Percentiles rank a stretch among this genome's conserved stretches.
Conservation (phyloP, 257 asterid species). For the Ballota nigra region DNA sequence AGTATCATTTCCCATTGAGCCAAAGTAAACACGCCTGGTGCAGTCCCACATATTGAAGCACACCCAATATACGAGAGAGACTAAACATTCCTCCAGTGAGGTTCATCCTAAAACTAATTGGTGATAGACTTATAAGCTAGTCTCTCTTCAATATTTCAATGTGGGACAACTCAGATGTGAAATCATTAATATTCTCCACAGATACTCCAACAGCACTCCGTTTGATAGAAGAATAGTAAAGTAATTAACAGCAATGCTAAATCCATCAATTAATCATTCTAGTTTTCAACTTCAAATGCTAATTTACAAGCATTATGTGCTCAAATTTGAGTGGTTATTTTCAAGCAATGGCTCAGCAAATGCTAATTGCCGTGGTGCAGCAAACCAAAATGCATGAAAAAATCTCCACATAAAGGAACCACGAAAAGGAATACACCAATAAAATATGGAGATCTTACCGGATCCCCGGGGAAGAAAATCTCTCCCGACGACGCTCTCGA, state of each 20-base stretch:
- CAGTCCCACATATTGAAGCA: background rate
- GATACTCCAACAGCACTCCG: background rate
- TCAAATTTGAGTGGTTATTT: background rate
- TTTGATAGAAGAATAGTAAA: background rate
- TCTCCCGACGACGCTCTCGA: conserved; percentile 96
- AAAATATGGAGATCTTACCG: conserved; percentile 36
- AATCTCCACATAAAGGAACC: conserved; percentile 16
- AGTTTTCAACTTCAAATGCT: background rate
- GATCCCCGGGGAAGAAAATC: conserved; percentile 99
- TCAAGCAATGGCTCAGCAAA: background rate
- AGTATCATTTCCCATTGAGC: background rate
- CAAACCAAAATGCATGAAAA: background rate
- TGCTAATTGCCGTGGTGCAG: background rate
- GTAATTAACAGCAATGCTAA: background rate
- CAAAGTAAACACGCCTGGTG: background rate
- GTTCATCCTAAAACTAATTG: background rate
- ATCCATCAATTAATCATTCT: background rate
- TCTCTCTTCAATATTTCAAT: background rate
- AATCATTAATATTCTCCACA: background rate
- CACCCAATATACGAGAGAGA: too few species aligned
- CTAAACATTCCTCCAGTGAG: background rate
- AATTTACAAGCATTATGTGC: conserved; percentile 11
- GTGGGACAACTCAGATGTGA: background rate
- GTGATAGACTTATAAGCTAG: too few species aligned
- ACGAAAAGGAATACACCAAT: background rate